Conservation (phyloP, 2,329 filamentous ascomycete species). For the Alternaria sp. region DNA sequence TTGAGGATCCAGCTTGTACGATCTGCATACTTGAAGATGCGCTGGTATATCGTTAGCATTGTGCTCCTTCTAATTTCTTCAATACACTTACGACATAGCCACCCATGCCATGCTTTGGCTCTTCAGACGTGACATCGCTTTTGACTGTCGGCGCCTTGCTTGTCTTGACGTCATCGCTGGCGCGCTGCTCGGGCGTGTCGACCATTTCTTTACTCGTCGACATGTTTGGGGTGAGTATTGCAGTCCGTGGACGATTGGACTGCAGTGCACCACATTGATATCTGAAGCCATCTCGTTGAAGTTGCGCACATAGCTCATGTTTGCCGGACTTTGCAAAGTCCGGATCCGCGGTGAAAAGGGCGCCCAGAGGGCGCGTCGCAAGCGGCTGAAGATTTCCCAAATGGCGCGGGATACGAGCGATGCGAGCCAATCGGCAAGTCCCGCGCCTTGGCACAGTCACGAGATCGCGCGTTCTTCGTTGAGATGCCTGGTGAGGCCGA, state of each 20-base stretch:
- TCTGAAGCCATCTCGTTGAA: not conserved
- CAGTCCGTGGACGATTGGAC: not conserved
- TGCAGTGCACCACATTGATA: not conserved
- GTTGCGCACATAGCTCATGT: not conserved
- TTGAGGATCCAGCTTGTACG: constrained; percentile 41
- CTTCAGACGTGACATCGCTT: constrained; percentile 12
- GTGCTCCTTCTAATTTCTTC: not conserved
- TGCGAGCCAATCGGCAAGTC: constrained; percentile 1
- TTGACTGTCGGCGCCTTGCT: constrained; percentile 1
- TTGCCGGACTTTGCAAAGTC: not conserved
- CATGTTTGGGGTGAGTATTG: constrained; percentile 9
- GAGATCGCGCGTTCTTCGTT: constrained; percentile 3
- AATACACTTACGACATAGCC: constrained; percentile 32
- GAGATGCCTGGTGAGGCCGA: not conserved
- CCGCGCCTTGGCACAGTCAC: constrained; percentile 12
- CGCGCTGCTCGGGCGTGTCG: constrained; percentile 2
- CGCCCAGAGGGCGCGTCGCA: not conserved
- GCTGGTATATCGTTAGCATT: constrained; percentile 20
- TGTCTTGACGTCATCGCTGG: constrained; percentile 9
- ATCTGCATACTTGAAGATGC: constrained; percentile 47
- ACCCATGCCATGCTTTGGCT: constrained; percentile 25
- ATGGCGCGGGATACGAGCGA: constrained; percentile 1
- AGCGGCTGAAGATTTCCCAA: not conserved
- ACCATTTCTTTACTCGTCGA: constrained; percentile 11
- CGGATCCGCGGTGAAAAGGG: not conserved